Evolutionary conservation across 1,284 basidiomycete species (phyloP).

Genomic region (Apiotrichum sp.): DNA sequence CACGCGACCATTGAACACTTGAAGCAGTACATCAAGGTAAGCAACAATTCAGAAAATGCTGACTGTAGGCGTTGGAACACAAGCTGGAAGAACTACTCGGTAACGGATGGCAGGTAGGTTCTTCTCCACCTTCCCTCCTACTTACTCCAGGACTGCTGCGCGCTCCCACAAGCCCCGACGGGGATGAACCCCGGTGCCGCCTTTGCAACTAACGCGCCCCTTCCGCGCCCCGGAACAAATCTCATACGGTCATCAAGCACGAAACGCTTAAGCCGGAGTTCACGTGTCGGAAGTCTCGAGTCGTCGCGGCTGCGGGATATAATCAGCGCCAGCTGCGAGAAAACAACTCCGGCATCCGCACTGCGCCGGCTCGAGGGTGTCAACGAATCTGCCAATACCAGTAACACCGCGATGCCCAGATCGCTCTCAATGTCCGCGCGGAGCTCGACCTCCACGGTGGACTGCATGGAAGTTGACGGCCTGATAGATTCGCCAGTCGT

Average conservation of each 20-base stretch:
- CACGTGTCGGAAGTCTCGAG: not conserved
- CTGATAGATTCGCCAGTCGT: not conserved
- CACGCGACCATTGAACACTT: slow-evolving; percentile 28
- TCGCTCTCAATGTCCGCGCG: not conserved
- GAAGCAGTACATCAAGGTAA: slow-evolving; percentile 31
- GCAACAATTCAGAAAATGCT: not conserved
- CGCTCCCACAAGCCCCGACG: slow-evolving; percentile 1
- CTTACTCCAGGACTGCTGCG: slow-evolving; percentile 1
- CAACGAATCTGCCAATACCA: not conserved
- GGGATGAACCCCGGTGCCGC: not conserved
- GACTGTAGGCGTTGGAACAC: slow-evolving; percentile 25
- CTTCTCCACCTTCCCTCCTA: not conserved
- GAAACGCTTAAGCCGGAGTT: slow-evolving; percentile 8
- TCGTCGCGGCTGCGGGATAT: not conserved
- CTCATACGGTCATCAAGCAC: not conserved
- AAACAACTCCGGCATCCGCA: slow-evolving; percentile 2
- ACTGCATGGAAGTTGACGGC: slow-evolving; percentile 2
- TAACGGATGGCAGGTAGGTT: slow-evolving; percentile 27
- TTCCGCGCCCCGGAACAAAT: slow-evolving; percentile 14
- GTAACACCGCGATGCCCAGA: not conserved
- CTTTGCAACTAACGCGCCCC: slow-evolving; percentile 22
- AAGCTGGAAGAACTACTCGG: slow-evolving; percentile 25
- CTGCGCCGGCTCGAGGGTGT: slow-evolving; percentile 8
- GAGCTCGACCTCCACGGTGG: not conserved
- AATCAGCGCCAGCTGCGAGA: not conserved